Evolutionary conservation across 2,329 filamentous ascomycete species (phyloP).

Genomic region (Xylariales sp.): DNA sequence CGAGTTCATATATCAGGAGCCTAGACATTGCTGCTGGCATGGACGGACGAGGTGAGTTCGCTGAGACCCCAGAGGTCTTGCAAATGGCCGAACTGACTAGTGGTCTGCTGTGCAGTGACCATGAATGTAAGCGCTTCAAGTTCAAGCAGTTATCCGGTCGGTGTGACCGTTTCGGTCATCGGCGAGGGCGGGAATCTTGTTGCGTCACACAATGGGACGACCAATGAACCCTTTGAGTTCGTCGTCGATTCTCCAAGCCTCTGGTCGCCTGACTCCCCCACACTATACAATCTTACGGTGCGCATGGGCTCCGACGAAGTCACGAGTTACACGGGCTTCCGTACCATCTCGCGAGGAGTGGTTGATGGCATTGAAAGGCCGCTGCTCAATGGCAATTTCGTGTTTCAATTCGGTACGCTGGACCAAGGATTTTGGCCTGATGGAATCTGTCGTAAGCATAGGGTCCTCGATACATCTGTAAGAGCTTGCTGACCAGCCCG

Average conservation of each 20-base stretch:
- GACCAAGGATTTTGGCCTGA: conserved; percentile 61
- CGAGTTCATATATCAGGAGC: conserved; percentile 50
- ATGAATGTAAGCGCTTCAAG: conserved; percentile 48
- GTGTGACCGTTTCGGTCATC: conserved; percentile 31
- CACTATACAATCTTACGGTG: conserved; percentile 58
- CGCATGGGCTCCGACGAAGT: conserved; percentile 45
- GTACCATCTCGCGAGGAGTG: conserved; percentile 53
- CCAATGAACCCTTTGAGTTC: conserved; percentile 51
- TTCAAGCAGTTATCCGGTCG: conserved; percentile 16
- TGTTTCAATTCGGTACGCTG: conserved; percentile 63
- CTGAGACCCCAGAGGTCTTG: too few relatives aligned
- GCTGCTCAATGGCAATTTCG: conserved; percentile 63
- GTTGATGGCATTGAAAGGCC: conserved; percentile 57
- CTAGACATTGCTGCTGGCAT: conserved; percentile 56
- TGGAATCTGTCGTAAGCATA: too few relatives aligned
- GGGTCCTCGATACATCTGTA: too few relatives aligned
- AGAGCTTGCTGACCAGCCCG: too few relatives aligned
- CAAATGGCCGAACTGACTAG: neutral
- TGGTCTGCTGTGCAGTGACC: conserved; percentile 47
- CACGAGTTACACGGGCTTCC: conserved; percentile 64
- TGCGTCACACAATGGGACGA: conserved; percentile 36
- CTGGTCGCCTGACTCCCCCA: conserved; percentile 62
- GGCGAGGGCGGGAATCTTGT: conserved; percentile 35
- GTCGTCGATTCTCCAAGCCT: conserved; percentile 48
- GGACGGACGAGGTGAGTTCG: conserved; percentile 42